A percentile compares a stretch with the other conserved stretches of the same genome.
These are phyloP conservation scores for Phaseolus coccineus DNA, from an alignment of 331 rosid species.

Conservation along the genomic window DNA sequence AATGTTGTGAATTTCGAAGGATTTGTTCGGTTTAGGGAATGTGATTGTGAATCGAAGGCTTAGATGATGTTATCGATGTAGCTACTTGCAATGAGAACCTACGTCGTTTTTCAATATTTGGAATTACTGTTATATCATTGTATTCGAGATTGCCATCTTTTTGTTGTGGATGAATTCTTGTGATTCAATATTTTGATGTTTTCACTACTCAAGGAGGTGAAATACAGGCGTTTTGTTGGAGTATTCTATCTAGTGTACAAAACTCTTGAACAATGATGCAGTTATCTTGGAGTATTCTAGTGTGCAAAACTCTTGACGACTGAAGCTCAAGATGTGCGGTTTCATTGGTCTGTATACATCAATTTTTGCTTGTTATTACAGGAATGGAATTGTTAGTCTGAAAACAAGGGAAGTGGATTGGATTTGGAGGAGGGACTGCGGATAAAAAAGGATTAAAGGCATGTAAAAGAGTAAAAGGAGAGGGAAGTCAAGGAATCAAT, in stretches of 20 bases:
- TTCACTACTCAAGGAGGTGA: not conserved
- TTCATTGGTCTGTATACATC: not conserved
- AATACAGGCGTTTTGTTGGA: not conserved
- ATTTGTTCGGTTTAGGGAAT: not conserved
- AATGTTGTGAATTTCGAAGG: not conserved
- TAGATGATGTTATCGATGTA: no score
- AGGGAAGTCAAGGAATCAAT: not conserved
- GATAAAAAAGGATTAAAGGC: not conserved
- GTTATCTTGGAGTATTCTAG: not conserved
- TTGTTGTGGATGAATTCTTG: not conserved
- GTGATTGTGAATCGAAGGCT: no score
- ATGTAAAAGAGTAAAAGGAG: not conserved
- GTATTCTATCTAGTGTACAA: not conserved
- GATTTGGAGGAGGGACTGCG: not conserved
- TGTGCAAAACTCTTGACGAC: not conserved
- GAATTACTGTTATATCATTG: not conserved
- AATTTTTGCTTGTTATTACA: not conserved
- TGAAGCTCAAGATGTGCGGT: not conserved
- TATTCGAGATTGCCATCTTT: not conserved
- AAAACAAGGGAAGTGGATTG: conserved; percentile 1
- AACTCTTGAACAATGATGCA: not conserved
- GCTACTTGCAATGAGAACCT: not conserved
- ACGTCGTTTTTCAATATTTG: not conserved
- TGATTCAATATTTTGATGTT: conserved; percentile 7
- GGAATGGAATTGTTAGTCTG: not conserved